These are phyloP conservation scores for Metschnikowia bowlesiae DNA, from an alignment of 805 yeast genomes.

Conservation along the genomic window DNA sequence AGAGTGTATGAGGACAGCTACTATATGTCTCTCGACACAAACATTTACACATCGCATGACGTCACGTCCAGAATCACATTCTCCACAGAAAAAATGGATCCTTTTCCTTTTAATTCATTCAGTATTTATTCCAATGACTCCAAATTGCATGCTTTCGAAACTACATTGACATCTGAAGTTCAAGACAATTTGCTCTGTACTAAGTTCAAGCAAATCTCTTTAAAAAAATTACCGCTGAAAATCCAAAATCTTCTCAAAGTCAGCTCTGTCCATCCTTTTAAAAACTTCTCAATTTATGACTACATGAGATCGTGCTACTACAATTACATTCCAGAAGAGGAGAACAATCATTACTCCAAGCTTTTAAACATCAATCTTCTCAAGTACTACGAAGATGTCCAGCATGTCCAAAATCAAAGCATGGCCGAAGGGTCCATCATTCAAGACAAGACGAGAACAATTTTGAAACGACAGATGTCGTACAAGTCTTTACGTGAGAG, in stretches of 20 bases:
- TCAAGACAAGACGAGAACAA: constrained; percentile 14
- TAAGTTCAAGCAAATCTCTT: constrained; percentile 19
- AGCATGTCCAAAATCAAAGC: constrained; percentile 26
- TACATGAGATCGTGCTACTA: constrained; percentile 39
- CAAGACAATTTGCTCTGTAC: constrained; percentile 21
- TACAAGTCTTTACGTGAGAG: constrained; percentile 12
- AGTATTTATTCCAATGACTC: constrained; percentile 36
- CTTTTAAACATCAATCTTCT: constrained; percentile 34
- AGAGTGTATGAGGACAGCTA: constrained; percentile 29
- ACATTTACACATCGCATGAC: constrained; percentile 30
- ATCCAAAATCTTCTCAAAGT: constrained; percentile 32
- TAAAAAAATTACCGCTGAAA: constrained; percentile 30
- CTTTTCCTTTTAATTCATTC: constrained; percentile 33
- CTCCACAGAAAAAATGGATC: constrained; percentile 19
- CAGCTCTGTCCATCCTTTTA: constrained; percentile 30
- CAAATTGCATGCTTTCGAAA: constrained; percentile 32
- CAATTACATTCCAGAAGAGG: constrained; percentile 28
- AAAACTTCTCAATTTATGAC: constrained; percentile 30
- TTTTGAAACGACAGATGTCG: constrained; percentile 16
- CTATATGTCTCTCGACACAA: constrained; percentile 29
- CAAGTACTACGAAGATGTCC: constrained; percentile 35
- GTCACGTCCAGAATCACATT: constrained; percentile 16
- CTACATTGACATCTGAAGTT: constrained; percentile 25
- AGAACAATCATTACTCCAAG: constrained; percentile 35
- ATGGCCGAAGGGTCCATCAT: constrained; percentile 22